Evolutionary conservation across 805 yeast species (phyloP).

Genomic region (Barnettozyma wickerhamii): DNA sequence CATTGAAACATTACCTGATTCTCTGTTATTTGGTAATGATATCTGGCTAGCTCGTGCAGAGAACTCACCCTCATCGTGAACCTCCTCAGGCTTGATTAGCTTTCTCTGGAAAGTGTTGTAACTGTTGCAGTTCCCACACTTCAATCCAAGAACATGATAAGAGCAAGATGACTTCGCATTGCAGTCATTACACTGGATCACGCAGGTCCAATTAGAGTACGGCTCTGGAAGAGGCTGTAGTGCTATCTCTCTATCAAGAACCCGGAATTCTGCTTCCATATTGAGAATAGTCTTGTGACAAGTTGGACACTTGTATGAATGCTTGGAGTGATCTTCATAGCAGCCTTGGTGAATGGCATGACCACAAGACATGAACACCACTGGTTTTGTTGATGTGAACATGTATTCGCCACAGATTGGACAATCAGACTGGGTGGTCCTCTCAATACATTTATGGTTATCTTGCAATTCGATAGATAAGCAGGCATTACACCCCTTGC

Average conservation of each 20-base stretch:
- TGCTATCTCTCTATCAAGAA: slow-evolving; percentile 76
- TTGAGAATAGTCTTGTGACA: slow-evolving; percentile 82
- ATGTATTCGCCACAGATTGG: slow-evolving; percentile 91
- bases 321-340: slow-evolving; percentile 75
- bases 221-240: slow-evolving; percentile 80
- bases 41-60: slow-evolving; percentile 20
- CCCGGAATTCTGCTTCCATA: slow-evolving; percentile 85
- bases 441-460: slow-evolving; percentile 78
- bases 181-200: slow-evolving; percentile 83
- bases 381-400: slow-evolving; percentile 77
- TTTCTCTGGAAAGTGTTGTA: slow-evolving; percentile 78
- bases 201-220: slow-evolving; percentile 67
- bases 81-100: slow-evolving; percentile 63
- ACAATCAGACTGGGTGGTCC: slow-evolving; percentile 86
- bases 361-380: slow-evolving; percentile 91
- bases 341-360: slow-evolving; percentile 90
- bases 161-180: slow-evolving; percentile 70
- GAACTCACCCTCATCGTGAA: slow-evolving; percentile 27
- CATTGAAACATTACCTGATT: slow-evolving; percentile 21
- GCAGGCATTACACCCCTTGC: slow-evolving; percentile 86
- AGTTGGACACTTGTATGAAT: slow-evolving; percentile 86
- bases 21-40: slow-evolving; percentile 9
- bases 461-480: slow-evolving; percentile 72
- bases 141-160: slow-evolving; percentile 82
- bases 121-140: slow-evolving; percentile 82